Evolutionary conservation across 2,329 filamentous ascomycete species (phyloP).

Genomic region (Pestalotiopsis fici): DNA sequence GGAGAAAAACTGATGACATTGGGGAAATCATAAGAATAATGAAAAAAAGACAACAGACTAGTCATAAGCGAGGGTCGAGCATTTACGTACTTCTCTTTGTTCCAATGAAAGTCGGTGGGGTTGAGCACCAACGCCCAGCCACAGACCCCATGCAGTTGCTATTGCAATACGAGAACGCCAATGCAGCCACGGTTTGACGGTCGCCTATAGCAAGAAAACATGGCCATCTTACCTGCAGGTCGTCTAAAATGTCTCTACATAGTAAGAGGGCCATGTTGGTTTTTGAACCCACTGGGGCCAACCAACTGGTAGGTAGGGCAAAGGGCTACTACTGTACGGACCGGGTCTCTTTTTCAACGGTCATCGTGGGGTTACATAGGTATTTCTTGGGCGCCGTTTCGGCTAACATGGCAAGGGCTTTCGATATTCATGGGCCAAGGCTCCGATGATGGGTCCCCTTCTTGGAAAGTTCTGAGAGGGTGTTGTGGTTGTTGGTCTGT

Average conservation of each 20-base stretch:
- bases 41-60: neutral
- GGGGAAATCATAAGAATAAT: neutral
- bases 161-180: neutral
- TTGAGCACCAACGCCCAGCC: neutral
- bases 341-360: neutral
- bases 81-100: neutral
- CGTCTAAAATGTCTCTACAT: neutral
- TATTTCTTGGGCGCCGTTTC: neutral
- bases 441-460: neutral
- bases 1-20: neutral
- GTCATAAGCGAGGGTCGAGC: neutral
- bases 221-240: neutral
- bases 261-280: neutral
- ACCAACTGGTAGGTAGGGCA: too few relatives aligned
- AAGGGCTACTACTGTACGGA: too few relatives aligned
- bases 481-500: neutral
- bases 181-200: neutral
- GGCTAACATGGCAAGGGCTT: neutral
- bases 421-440: neutral
- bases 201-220: neutral
- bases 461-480: neutral
- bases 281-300: neutral
- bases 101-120: neutral
- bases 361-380: neutral
- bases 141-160: neutral